Base-by-base conservation (phyloP, 139 green algal species). In the Chlamydomonas sp. region DNA sequence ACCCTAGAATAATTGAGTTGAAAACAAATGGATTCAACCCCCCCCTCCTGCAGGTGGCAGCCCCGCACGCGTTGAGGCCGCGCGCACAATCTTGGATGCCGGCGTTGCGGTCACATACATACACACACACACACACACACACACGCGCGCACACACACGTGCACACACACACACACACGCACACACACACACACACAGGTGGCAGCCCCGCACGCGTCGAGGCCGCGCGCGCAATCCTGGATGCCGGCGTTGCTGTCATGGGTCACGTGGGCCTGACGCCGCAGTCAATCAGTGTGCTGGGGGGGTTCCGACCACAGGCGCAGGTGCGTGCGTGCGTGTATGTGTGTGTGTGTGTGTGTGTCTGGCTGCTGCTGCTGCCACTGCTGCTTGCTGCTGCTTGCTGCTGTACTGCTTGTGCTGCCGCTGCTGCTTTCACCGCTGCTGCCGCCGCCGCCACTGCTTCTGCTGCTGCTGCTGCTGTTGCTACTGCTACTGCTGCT, bases 71-170 rank as follows among this genome's bases (percentile, higher is more conserved):
- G 82, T 93, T 34, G 76, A 83, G 36, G 83, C 91, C 4, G 91
- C 85, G 2, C 62, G 67, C 0, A 90, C 86, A 5, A 87, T 99
- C 39, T 85, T 94, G 64, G 85, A 94, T 37, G 88, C 93, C 28
- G 95, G 95, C 1, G 85, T 98, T 29, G 93, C 95, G 8, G 94
- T 98, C n/a, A 97, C n/a, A n/a, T n/a, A n/a, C n/a, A n/a, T n/a
- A n/a, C n/a, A n/a, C n/a, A n/a, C n/a, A n/a, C n/a, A n/a, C n/a
- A n/a, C n/a, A n/a, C n/a, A n/a, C n/a, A n/a, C n/a, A n/a, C n/a
- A n/a, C n/a, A n/a, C n/a, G n/a, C n/a, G n/a, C n/a, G n/a, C n/a
- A n/a, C n/a, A n/a, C n/a, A n/a, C n/a, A n/a, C n/a, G n/a, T n/a
- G n/a, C n/a, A n/a, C n/a, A n/a, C n/a, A n/a, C n/a, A n/a, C n/a